phyloP scores from a whole-genome alignment of 1,284 basidiomycete species.

The Cystobasidium sp. region DNA sequence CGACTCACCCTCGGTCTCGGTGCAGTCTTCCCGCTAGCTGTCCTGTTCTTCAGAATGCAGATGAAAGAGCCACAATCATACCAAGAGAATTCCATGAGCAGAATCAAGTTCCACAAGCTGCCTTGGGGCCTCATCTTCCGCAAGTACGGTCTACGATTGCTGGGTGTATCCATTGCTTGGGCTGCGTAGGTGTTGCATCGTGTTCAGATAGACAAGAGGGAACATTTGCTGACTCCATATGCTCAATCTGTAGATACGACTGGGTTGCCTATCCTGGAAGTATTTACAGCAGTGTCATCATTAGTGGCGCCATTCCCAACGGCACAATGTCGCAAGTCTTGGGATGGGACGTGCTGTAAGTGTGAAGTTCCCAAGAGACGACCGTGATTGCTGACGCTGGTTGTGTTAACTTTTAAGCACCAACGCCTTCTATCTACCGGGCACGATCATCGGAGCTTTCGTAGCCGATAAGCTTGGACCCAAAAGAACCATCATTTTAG shows the following conservation, averaged over 20 bases:
- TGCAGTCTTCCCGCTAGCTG: slow-evolving; percentile 74
- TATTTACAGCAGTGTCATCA: slow-evolving; percentile 79
- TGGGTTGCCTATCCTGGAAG: slow-evolving; percentile 66
- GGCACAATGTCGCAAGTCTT: slow-evolving; percentile 33
- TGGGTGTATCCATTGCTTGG: slow-evolving; percentile 75
- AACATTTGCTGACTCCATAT: not conserved
- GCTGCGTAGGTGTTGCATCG: slow-evolving; percentile 54
- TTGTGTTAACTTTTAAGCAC: no score
- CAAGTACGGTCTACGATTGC: slow-evolving; percentile 74
- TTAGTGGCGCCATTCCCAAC: slow-evolving; percentile 60
- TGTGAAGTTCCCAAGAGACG: slow-evolving; percentile 48
- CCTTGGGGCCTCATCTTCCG: slow-evolving; percentile 79
- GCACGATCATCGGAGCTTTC: slow-evolving; percentile 63
- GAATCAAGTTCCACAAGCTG: slow-evolving; percentile 62
- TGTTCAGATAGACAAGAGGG: slow-evolving; percentile 49
- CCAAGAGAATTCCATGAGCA: slow-evolving; percentile 75
- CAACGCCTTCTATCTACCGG: slow-evolving; percentile 63
- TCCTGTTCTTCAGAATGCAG: slow-evolving; percentile 82
- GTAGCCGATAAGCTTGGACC: slow-evolving; percentile 62
- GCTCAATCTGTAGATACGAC: slow-evolving; percentile 2
- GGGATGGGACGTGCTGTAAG: slow-evolving; percentile 28
- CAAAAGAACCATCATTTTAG: slow-evolving; percentile 48
- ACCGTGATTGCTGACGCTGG: not conserved
- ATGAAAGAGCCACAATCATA: slow-evolving; percentile 80
- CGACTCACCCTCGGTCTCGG: slow-evolving; percentile 87